These are phyloP conservation scores for Talaromyces sp. DNA, from an alignment of 2,329 filamentous ascomycete species.

Conservation along the genomic window DNA sequence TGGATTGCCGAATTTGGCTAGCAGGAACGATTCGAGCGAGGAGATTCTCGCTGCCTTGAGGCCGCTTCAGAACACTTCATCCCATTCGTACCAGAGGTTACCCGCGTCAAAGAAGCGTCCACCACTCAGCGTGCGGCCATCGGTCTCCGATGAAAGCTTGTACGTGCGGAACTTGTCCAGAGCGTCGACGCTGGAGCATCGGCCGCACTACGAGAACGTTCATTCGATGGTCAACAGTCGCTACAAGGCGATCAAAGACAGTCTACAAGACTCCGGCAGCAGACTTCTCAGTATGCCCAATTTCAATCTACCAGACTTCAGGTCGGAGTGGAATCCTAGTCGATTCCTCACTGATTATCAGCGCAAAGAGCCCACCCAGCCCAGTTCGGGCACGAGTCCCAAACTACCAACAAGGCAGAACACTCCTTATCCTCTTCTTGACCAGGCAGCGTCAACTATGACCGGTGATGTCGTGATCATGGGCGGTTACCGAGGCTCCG, in stretches of 20 bases:
- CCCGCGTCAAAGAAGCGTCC: slow-evolving; percentile 19
- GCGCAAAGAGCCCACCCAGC: slow-evolving; percentile 12
- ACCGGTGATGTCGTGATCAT: slow-evolving; percentile 83
- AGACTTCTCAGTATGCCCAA: slow-evolving; percentile 50
- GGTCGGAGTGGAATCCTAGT: slow-evolving; percentile 29
- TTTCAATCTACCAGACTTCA: slow-evolving; percentile 36
- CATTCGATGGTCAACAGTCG: slow-evolving; percentile 82
- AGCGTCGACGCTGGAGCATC: slow-evolving; percentile 78
- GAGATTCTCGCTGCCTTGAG: slow-evolving; percentile 29
- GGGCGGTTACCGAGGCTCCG: slow-evolving; percentile 84
- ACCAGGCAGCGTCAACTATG: slow-evolving; percentile 59
- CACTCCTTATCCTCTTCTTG: slow-evolving; percentile 44
- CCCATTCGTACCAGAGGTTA: slow-evolving; percentile 27
- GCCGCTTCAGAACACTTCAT: slow-evolving; percentile 22
- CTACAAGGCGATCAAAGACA: slow-evolving; percentile 85
- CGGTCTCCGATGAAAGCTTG: slow-evolving; percentile 72
- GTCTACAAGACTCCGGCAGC: slow-evolving; percentile 74
- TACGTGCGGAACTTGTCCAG: slow-evolving; percentile 67
- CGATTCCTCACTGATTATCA: slow-evolving; percentile 26
- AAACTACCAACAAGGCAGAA: slow-evolving; percentile 19
- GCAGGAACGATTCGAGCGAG: slow-evolving; percentile 16
- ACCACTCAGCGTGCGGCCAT: slow-evolving; percentile 47
- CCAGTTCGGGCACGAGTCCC: slow-evolving; percentile 7
- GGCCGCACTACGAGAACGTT: slow-evolving; percentile 72
- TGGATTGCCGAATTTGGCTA: neutral